Conservation (phyloP, 257 asterid species). For the Solanum dulcamara region DNA sequence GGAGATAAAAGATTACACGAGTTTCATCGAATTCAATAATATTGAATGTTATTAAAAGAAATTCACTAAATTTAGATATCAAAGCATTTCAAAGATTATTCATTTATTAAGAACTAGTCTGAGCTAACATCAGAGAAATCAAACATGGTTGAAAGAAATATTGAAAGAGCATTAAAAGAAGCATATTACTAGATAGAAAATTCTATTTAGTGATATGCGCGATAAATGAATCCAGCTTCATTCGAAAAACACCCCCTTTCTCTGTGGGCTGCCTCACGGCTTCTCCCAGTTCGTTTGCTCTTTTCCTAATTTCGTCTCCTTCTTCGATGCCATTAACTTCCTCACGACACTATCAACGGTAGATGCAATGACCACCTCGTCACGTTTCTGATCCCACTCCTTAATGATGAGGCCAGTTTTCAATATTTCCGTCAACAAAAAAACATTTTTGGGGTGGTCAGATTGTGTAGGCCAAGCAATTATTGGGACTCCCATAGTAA, state of each 20-base stretch:
- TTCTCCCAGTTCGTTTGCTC: slow-evolving; percentile 21
- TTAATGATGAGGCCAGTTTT: not conserved
- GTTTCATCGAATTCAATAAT: too few relatives aligned
- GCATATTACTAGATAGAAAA: too few relatives aligned
- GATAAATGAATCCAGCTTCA: slow-evolving; percentile 10
- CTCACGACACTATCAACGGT: slow-evolving; percentile 14
- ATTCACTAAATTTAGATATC: too few relatives aligned
- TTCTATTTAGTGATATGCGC: slow-evolving; percentile 12
- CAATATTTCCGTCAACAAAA: not conserved
- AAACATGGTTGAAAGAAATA: too few relatives aligned
- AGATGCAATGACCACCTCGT: slow-evolving; percentile 10
- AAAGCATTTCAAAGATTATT: not conserved
- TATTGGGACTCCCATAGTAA: not conserved
- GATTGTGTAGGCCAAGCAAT: not conserved
- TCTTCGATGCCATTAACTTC: slow-evolving; percentile 28
- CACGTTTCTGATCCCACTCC: not conserved
- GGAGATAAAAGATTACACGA: too few relatives aligned
- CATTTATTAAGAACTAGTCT: too few relatives aligned
- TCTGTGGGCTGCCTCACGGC: not conserved
- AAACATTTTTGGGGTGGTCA: not conserved
- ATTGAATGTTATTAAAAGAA: too few relatives aligned
- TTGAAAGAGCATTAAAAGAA: not conserved
- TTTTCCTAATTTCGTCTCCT: slow-evolving; percentile 23
- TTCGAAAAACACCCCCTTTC: slow-evolving; percentile 1
- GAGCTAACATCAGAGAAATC: too few relatives aligned